These are phyloP conservation scores for Aciculosporium take DNA, from an alignment of 2,329 filamentous ascomycete genomes.

Conservation along the genomic window DNA sequence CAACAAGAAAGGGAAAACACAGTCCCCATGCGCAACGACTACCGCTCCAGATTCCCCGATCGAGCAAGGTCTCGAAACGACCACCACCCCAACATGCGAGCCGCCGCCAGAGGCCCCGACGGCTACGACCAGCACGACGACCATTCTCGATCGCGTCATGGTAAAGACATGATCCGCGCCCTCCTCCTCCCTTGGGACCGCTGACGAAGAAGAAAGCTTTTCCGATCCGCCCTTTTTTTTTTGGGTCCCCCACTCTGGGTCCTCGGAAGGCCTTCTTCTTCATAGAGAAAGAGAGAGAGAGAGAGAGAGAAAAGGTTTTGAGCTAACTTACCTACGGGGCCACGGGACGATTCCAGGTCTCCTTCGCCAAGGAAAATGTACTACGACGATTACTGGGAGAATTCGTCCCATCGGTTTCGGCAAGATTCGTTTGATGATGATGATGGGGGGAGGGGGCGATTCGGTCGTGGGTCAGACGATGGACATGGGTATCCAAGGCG, in stretches of 20 bases:
- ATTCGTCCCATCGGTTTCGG: constrained; percentile 12
- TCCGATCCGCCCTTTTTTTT: neutral
- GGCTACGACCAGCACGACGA: constrained; percentile 19
- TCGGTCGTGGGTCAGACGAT: constrained; percentile 15
- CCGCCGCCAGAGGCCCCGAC: constrained; percentile 10
- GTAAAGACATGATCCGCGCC: constrained; percentile 28
- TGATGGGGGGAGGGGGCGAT: constrained; percentile 12
- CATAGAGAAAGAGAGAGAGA: too few species aligned
- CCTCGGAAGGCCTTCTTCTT: too few species aligned
- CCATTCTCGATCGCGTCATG: constrained; percentile 35
- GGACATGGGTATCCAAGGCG: constrained; percentile 13
- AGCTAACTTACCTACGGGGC: constrained; percentile 32
- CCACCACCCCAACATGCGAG: constrained; percentile 3
- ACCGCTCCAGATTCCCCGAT: constrained; percentile 19
- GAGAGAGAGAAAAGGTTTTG: constrained; percentile 15
- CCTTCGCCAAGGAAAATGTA: constrained; percentile 26
- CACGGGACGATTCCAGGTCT: constrained; percentile 29
- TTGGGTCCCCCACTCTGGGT: too few species aligned
- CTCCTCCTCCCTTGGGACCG: constrained; percentile 13
- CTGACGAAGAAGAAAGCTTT: constrained; percentile 7
- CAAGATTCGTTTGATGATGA: constrained; percentile 14
- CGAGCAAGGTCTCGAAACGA: constrained; percentile 11
- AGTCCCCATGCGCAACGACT: constrained; percentile 30
- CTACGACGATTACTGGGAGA: constrained; percentile 20
- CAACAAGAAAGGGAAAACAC: too few species aligned